phyloP scores from a whole-genome alignment of 106 monocot genomes.

The Vanilla planifolia region DNA sequence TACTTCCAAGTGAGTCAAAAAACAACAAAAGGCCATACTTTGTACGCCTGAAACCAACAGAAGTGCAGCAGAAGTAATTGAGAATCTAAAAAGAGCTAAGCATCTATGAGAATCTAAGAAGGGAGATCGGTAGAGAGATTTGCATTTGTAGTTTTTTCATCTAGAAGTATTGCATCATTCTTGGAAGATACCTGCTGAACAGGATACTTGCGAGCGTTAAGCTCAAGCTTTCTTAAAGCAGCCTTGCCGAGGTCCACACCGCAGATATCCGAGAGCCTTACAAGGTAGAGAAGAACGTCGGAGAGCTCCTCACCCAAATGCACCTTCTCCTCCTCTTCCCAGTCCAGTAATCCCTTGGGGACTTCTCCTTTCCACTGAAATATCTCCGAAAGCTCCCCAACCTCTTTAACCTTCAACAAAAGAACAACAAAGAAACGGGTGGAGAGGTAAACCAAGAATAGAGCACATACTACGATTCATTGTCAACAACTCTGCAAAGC shows the following conservation, averaged over 20 bases:
- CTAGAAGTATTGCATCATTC: background rate
- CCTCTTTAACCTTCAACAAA: conserved; percentile 65
- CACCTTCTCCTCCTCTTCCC: conserved; percentile 66
- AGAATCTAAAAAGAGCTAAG: background rate
- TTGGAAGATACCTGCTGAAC: conserved; percentile 46
- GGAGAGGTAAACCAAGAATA: background rate
- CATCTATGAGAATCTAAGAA: background rate
- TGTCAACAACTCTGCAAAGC: too few relatives aligned
- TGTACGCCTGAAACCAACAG: too few relatives aligned
- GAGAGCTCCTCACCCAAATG: conserved; percentile 92
- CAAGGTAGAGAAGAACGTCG: conserved; percentile 82
- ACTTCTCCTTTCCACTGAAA: conserved; percentile 97
- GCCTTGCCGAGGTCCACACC: conserved; percentile 74
- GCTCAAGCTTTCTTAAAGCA: conserved; percentile 61
- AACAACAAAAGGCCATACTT: too few relatives aligned
- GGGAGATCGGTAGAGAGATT: background rate
- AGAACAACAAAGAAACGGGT: background rate
- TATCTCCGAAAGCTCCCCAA: conserved; percentile 90
- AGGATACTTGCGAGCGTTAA: conserved; percentile 80
- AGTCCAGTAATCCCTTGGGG: conserved; percentile 66
- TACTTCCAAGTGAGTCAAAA: background rate
- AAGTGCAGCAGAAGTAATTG: background rate
- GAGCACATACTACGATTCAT: too few relatives aligned
- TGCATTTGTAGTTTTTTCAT: conserved; percentile 4
- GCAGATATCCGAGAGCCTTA: conserved; percentile 79